Evolutionary conservation across 179 eudicot species (phyloP).

Genomic region (Drosera spatulata): DNA sequence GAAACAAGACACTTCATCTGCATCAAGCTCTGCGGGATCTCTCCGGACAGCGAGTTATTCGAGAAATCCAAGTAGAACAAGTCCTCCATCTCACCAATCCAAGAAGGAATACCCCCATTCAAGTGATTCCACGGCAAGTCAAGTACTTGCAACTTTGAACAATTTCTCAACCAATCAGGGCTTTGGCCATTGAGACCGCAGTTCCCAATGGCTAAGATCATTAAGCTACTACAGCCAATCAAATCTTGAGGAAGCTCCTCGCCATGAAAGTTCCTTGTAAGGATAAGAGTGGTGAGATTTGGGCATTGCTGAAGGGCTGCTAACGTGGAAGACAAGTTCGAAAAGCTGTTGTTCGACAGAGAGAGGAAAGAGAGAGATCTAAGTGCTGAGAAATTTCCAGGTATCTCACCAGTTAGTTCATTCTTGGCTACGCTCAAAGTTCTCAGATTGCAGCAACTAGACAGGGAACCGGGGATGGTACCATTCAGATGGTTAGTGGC

Average conservation of each 20-base stretch:
- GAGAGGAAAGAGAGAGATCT: slow-evolving; percentile 55
- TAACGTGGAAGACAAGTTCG: slow-evolving; percentile 50
- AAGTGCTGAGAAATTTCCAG: slow-evolving; percentile 58
- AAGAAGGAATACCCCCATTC: slow-evolving; percentile 56
- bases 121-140: slow-evolving; percentile 87
- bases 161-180: slow-evolving; percentile 60
- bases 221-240: slow-evolving; percentile 42
- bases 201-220: slow-evolving; percentile 61
- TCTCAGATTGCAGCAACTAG: slow-evolving; percentile 44
- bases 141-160: slow-evolving; percentile 57
- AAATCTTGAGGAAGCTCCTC: slow-evolving; percentile 58
- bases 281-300: slow-evolving; percentile 67
- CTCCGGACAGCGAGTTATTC: slow-evolving; percentile 71
- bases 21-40: slow-evolving; percentile 53
- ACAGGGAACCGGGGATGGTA: slow-evolving; percentile 54
- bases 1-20: slow-evolving; percentile 55
- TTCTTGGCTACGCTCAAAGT: slow-evolving; percentile 69
- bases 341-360: slow-evolving; percentile 61
- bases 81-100: slow-evolving; percentile 74
- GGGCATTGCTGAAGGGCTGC: slow-evolving; percentile 52
- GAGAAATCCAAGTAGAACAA: slow-evolving; percentile 87
- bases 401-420: slow-evolving; percentile 46
- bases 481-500: slow-evolving; percentile 64
- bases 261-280: slow-evolving; percentile 66
- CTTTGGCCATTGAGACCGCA: slow-evolving; percentile 65